These are phyloP conservation scores for Eucalyptus pauciflora DNA, from an alignment of 345 rosid species.

Conservation along the genomic window DNA sequence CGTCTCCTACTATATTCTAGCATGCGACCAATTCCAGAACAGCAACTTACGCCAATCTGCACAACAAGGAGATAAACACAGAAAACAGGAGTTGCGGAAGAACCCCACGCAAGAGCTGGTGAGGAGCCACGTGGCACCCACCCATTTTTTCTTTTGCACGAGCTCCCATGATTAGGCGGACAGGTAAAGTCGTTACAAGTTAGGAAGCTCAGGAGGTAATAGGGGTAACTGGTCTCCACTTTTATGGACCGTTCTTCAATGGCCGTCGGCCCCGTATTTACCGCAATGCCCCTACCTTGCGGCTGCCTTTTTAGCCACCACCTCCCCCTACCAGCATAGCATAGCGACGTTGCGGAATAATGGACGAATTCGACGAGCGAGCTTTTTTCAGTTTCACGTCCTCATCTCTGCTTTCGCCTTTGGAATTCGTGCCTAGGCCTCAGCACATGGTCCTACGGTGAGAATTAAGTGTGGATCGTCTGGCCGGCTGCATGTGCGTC, in stretches of 20 bases:
- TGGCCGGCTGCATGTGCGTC: not conserved
- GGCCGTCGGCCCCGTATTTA: not conserved
- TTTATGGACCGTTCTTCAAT: constrained; percentile 24
- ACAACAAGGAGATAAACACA: not conserved
- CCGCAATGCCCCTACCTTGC: constrained; percentile 6
- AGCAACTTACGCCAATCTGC: not conserved
- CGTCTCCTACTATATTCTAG: not conserved
- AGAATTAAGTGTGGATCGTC: not conserved
- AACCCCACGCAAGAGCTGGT: not conserved
- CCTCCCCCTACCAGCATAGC: not conserved
- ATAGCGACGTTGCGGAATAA: not conserved
- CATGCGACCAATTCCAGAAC: not conserved
- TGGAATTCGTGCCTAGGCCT: not conserved
- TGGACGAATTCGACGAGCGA: not conserved
- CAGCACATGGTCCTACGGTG: not conserved
- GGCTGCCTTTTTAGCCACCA: not conserved
- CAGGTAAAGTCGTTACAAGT: constrained; percentile 64
- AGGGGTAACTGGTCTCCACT: constrained; percentile 27
- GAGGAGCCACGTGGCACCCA: not conserved
- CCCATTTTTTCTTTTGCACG: not conserved
- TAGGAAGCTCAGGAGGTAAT: constrained; percentile 15
- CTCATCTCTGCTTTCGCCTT: not conserved
- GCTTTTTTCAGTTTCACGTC: not conserved
- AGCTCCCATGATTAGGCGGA: constrained; percentile 30
- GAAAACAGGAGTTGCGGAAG: not conserved